Evolutionary conservation across 345 rosid species (phyloP).

Genomic region (Conringia planisiliqua): DNA sequence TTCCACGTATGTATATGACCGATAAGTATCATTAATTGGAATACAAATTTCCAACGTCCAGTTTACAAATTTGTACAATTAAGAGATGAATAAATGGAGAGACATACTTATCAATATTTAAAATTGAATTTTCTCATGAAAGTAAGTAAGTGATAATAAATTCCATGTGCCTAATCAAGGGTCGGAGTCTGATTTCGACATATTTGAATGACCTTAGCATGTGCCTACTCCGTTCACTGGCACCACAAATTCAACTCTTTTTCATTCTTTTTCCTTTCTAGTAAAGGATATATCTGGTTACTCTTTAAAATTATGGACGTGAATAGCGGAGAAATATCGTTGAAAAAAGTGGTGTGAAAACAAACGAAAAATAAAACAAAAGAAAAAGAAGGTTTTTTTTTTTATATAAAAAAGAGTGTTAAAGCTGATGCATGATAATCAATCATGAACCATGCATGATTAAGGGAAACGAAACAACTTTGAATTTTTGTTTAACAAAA

Average conservation of each 20-base stretch:
- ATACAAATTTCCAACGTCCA: background rate
- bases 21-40: background rate
- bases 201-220: constrained; percentile 20
- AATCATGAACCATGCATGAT: constrained; percentile 7
- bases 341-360: background rate
- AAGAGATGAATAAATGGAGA: background rate
- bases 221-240: constrained; percentile 31
- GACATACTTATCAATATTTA: background rate
- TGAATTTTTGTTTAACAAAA: background rate
- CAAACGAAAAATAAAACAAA: background rate
- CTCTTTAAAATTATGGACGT: background rate
- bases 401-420: no score
- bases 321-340: background rate
- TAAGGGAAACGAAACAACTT: background rate
- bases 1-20: background rate
- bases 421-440: background rate
- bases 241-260: constrained; percentile 16
- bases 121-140: background rate
- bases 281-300: constrained; percentile 11
- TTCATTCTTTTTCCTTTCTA: background rate
- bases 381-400: background rate
- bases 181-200: constrained; percentile 23
- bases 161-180: constrained; percentile 20
- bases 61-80: background rate
- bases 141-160: background rate